Conservation (phyloP, 2,329 filamentous ascomycete species). For the Cercospora sp. region DNA sequence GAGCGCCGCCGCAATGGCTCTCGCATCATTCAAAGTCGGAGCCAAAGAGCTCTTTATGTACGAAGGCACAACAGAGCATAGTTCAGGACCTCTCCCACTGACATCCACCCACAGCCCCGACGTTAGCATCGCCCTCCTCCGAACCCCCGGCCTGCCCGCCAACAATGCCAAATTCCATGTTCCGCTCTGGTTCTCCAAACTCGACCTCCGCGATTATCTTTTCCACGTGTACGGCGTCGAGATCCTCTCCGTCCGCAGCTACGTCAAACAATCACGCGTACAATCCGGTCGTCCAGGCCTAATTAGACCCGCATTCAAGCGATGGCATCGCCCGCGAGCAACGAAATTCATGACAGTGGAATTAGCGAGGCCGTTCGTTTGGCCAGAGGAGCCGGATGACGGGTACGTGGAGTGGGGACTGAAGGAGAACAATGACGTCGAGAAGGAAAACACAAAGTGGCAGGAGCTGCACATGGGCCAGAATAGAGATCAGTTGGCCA, state of each 20-base stretch:
- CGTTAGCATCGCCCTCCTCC: conserved; percentile 77
- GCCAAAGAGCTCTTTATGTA: conserved; percentile 42
- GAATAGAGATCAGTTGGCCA: conserved; percentile 41
- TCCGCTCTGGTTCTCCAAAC: conserved; percentile 89
- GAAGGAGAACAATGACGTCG: conserved; percentile 30
- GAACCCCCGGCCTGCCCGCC: conserved; percentile 69
- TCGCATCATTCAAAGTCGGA: conserved; percentile 36
- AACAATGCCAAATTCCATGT: conserved; percentile 88
- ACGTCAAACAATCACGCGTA: conserved; percentile 68
- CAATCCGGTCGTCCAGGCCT: conserved; percentile 50
- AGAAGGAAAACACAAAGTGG: conserved; percentile 44
- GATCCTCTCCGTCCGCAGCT: conserved; percentile 72
- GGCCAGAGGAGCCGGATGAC: conserved; percentile 68
- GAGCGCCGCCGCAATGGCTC: conserved; percentile 18
- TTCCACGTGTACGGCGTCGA: conserved; percentile 80
- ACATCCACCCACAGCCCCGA: conserved; percentile 62
- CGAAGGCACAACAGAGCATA: conserved; percentile 3
- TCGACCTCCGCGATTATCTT: conserved; percentile 94
- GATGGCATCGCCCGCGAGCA: conserved; percentile 68
- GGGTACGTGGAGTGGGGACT: conserved; percentile 50
- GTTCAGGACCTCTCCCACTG: neutral
- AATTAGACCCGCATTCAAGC: conserved; percentile 38
- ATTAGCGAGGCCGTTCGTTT: conserved; percentile 82
- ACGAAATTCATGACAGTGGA: conserved; percentile 95
- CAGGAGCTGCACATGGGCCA: conserved; percentile 39